Evolutionary conservation across 805 yeast genomes (phyloP), one percentile per base, ranked within the genome.

Genomic region (Debaryomyces maramus): DNA sequence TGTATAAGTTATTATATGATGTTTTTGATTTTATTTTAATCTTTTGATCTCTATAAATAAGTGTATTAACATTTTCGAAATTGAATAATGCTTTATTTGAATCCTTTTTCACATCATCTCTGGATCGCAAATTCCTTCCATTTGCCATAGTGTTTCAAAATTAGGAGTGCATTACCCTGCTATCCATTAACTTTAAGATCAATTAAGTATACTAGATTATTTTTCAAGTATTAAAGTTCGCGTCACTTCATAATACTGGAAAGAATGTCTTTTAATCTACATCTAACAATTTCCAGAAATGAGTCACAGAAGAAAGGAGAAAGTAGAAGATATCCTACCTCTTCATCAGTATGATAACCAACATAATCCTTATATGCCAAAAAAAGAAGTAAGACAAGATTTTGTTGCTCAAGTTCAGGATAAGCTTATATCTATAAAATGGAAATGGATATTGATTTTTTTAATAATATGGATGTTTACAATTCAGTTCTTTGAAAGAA

Each of bases 401-500:
- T 8, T 5, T 6, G 5, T 24, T 6, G 13, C 11, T 3, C 7
- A 10, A 7, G 11, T 7, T 24, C 28, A 24, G 13, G n/a, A n/a
- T n/a, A n/a, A n/a, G n/a, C n/a, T n/a, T n/a, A n/a, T n/a, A n/a
- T 24, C 11, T 24, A 15, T 24, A 13, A 24, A 24, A 15, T 24
- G 28, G 48, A 41, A 36, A 22, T 14, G 44, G 10, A 20, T 53
- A 13, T 32, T 38, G 10, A 20, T 43, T 4, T n/a, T 52, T 11
- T n/a, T 47, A 13, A 19, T 47, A 6, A 43, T 46, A 4, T 67
- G 71, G 70, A 23, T 62, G 0, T 19, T 56, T 1, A 15, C 53
- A 0, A 44, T 65, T 2, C 70, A 66, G 40, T 55, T 56, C 36
- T 51, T 52, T 31, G 75, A 69, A 40, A 51, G 70, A 29, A 46